Percentiles rank a stretch among this genome's conserved stretches.
These are phyloP conservation scores for Cladosporium cucumerinum DNA, from an alignment of 2,329 filamentous ascomycete species.

Conservation along the genomic window DNA sequence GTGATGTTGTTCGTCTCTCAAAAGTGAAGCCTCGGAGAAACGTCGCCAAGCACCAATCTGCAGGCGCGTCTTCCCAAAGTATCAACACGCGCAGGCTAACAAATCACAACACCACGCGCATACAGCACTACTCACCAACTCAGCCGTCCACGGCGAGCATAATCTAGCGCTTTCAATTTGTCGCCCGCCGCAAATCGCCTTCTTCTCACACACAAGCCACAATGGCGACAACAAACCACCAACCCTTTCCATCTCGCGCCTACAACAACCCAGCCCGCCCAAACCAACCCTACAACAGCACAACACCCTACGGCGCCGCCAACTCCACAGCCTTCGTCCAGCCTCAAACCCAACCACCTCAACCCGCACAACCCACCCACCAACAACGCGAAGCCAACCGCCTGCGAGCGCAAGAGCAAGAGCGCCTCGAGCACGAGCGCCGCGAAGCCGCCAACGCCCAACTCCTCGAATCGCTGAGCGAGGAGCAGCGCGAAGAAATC, in stretches of 20 bases:
- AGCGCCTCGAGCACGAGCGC: slow-evolving; percentile 42
- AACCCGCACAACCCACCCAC: slow-evolving; percentile 27
- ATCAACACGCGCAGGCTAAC: not conserved
- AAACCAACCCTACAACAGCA: slow-evolving; percentile 29
- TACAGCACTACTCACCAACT: not conserved
- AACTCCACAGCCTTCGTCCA: slow-evolving; percentile 33
- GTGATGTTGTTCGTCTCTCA: not conserved
- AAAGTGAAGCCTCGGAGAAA: not conserved
- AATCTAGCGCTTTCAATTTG: not conserved
- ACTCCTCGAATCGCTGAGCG: slow-evolving; percentile 59
- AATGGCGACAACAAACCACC: slow-evolving; percentile 53
- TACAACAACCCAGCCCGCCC: slow-evolving; percentile 44
- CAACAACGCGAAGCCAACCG: slow-evolving; percentile 39
- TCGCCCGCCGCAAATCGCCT: not conserved
- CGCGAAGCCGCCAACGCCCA: slow-evolving; percentile 44
- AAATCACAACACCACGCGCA: not conserved
- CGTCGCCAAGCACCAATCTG: not conserved
- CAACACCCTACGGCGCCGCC: slow-evolving; percentile 29
- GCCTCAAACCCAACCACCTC: slow-evolving; percentile 16
- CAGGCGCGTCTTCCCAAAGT: not conserved
- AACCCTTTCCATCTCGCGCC: slow-evolving; percentile 54
- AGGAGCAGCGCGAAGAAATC: slow-evolving; percentile 90
- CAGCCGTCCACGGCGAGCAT: not conserved
- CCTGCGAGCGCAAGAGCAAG: slow-evolving; percentile 6
- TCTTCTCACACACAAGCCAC: slow-evolving; percentile 5